Evolutionary conservation across 768 basidiomycete genomes (phyloP).

Genomic region (Mycena rebaudengoi): DNA sequence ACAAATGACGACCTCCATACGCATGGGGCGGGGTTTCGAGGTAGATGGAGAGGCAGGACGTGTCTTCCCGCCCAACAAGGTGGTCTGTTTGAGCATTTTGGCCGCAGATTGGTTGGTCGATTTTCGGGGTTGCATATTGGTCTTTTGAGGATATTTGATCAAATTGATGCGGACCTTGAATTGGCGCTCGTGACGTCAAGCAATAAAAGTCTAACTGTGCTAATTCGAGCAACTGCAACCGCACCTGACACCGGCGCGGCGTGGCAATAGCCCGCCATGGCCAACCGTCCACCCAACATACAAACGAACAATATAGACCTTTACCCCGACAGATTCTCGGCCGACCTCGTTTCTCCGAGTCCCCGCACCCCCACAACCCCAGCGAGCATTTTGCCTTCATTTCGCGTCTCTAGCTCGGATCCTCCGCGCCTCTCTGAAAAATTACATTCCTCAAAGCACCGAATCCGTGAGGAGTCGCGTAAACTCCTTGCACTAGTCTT

Average conservation of each 20-base stretch:
- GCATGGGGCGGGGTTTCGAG: conserved; percentile 3
- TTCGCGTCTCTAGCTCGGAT: conserved; percentile 28
- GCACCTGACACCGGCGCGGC: too few relatives aligned
- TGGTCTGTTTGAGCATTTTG: too few relatives aligned
- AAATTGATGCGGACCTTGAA: too few relatives aligned
- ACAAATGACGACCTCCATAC: conserved; percentile 13
- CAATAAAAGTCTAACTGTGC: too few relatives aligned
- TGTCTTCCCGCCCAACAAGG: too few relatives aligned
- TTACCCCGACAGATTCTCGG: conserved; percentile 15
- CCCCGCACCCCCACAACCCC: conserved; percentile 33
- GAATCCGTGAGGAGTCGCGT: conserved; percentile 67
- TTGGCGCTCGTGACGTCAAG: too few relatives aligned
- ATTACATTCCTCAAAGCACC: conserved; percentile 38
- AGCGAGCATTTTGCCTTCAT: conserved; percentile 28
- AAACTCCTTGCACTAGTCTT: conserved; percentile 76
- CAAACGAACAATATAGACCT: conserved; percentile 8
- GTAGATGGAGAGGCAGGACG: not conserved
- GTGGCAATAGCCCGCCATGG: too few relatives aligned
- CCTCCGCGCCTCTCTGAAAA: conserved; percentile 27
- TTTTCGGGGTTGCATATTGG: too few relatives aligned
- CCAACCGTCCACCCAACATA: conserved; percentile 10
- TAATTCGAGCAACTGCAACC: too few relatives aligned
- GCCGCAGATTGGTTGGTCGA: too few relatives aligned
- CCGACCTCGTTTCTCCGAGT: conserved; percentile 38
- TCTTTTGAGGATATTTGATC: too few relatives aligned